Evolutionary conservation across 306 rosid genomes (phyloP).

Genomic region (Quercus variabilis): DNA sequence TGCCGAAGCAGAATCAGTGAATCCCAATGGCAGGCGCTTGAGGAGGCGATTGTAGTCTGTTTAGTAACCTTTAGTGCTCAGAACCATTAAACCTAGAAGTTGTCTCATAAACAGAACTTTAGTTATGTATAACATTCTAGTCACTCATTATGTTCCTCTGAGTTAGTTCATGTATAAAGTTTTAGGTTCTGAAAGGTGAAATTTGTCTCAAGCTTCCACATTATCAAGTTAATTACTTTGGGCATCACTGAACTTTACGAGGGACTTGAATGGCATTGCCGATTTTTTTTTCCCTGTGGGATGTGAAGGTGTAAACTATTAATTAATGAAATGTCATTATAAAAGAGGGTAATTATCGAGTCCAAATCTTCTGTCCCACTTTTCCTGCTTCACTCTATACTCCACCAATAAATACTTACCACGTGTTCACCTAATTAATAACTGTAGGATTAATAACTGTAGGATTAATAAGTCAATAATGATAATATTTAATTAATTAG

Average conservation of each 20-base stretch:
- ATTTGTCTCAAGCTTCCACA: background rate
- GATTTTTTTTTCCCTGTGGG: background rate
- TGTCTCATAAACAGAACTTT: slow-evolving; percentile 24
- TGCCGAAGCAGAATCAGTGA: slow-evolving; percentile 50
- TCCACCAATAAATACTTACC: too few relatives aligned
- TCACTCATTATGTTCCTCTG: background rate
- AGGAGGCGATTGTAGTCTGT: slow-evolving; percentile 52
- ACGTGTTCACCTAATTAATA: too few relatives aligned
- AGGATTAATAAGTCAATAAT: too few relatives aligned
- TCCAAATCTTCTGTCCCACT: too few relatives aligned
- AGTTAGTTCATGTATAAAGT: slow-evolving; percentile 8
- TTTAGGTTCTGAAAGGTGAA: slow-evolving; percentile 8
- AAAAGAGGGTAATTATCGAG: background rate
- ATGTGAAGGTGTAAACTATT: background rate
- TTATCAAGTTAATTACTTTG: background rate
- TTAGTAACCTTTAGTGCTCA: background rate
- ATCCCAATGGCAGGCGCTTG: slow-evolving; percentile 64
- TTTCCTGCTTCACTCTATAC: too few relatives aligned
- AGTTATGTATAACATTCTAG: slow-evolving; percentile 3
- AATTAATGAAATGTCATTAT: background rate
- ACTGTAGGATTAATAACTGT: too few relatives aligned
- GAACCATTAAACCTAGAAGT: slow-evolving; percentile 19
- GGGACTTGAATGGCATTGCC: background rate
- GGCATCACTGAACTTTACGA: background rate
- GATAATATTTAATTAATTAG: too few relatives aligned